A percentile compares a stretch with the other conserved stretches of the same genome.
These are phyloP conservation scores for Penicillium sp. DNA, from an alignment of 2,329 filamentous ascomycete genomes.

Conservation along the genomic window DNA sequence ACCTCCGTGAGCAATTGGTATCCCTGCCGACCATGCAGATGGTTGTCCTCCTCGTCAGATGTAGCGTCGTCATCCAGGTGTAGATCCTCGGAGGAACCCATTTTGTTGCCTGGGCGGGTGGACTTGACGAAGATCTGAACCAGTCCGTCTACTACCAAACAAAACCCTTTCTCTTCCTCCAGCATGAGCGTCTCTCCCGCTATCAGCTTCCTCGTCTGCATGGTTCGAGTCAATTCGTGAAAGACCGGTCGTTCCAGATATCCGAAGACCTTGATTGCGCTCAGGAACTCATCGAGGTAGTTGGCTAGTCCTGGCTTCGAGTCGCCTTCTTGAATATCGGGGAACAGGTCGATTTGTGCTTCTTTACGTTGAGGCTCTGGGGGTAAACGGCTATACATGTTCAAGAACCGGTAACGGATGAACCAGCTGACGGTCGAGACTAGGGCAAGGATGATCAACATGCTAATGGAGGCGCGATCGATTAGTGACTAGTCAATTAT, in stretches of 20 bases:
- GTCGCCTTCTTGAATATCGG: slow-evolving; percentile 86
- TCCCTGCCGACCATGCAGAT: slow-evolving; percentile 69
- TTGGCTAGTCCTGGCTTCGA: slow-evolving; percentile 91
- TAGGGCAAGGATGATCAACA: slow-evolving; percentile 75
- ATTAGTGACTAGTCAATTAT: slow-evolving; percentile 9
- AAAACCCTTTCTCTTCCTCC: slow-evolving; percentile 98
- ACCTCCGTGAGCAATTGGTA: slow-evolving; percentile 97
- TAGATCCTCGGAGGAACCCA: slow-evolving; percentile 43
- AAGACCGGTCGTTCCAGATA: slow-evolving; percentile 96
- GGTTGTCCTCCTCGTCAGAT: slow-evolving; percentile 70
- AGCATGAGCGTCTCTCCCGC: slow-evolving; percentile 93
- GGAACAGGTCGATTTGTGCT: slow-evolving; percentile 91
- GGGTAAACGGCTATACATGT: slow-evolving; percentile 93
- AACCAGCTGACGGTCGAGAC: slow-evolving; percentile 91
- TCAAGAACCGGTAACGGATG: slow-evolving; percentile 91
- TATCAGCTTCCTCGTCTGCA: slow-evolving; percentile 96
- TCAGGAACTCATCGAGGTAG: slow-evolving; percentile 96
- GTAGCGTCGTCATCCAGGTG: slow-evolving; percentile 53
- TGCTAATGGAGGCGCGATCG: slow-evolving; percentile 48
- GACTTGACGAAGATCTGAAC: slow-evolving; percentile 99
- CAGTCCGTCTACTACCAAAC: slow-evolving; percentile 91
- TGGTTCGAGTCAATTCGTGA: slow-evolving; percentile 93
- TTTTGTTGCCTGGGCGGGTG: slow-evolving; percentile 54
- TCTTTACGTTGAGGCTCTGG: slow-evolving; percentile 96
- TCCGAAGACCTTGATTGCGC: slow-evolving; percentile 98